Evolutionary conservation across 176 grass and related monocot species (phyloP).

Genomic region (Rhynchospora tenuis): DNA sequence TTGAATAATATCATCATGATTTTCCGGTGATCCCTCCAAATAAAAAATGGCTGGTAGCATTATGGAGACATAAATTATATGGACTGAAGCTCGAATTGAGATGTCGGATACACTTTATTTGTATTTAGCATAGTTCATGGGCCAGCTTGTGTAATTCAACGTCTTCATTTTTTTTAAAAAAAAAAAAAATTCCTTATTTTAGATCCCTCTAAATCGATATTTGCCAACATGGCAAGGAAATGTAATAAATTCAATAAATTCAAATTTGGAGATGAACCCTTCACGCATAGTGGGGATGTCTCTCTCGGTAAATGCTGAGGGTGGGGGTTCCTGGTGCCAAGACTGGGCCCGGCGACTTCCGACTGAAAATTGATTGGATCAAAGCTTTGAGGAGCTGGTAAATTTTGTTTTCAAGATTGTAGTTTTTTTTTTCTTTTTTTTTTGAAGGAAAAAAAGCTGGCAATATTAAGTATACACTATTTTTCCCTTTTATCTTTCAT

Average conservation of each 20-base stretch:
- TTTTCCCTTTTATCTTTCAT: not conserved
- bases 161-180: not conserved
- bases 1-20: no score
- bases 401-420: slow-evolving; percentile 6
- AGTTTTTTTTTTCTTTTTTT: not conserved
- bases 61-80: not conserved
- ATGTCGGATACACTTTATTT: not conserved
- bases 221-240: slow-evolving; percentile 83
- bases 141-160: not conserved
- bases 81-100: not conserved
- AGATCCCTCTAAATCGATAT: slow-evolving; percentile 77
- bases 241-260: slow-evolving; percentile 56
- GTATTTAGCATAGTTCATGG: not conserved
- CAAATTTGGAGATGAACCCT: slow-evolving; percentile 85
- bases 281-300: slow-evolving; percentile 83
- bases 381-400: slow-evolving; percentile 57
- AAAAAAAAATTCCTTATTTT: slow-evolving; percentile 11
- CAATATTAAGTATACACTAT: not conserved
- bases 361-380: slow-evolving; percentile 84
- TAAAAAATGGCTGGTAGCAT: not conserved
- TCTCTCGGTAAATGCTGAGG: slow-evolving; percentile 75
- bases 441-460: not conserved
- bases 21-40: no score
- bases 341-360: slow-evolving; percentile 70
- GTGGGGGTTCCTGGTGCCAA: slow-evolving; percentile 70